Base-by-base conservation (phyloP, 176 grass and related monocot species). In the Carex parvula region DNA sequence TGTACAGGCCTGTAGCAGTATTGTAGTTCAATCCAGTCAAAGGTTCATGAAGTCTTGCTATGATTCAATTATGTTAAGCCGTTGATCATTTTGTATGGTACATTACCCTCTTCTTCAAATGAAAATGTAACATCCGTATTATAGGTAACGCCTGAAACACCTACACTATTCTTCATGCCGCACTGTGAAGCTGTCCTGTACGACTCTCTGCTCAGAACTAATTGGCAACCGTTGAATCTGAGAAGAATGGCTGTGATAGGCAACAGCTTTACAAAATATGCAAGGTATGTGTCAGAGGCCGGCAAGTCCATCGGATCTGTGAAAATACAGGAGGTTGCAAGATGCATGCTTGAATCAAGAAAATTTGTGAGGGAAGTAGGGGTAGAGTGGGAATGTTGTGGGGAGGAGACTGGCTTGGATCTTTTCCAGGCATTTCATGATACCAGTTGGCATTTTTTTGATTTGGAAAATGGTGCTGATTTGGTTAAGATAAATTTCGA, bases 371-470 rank as follows among this genome's bases (percentile, higher is more conserved):
- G 59, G 82, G 92, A 98, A 90, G 57, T 93, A 84, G 53, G 60
- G 42, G 15, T 89, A 24, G 90, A 88, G 56, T 64, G 86, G 88
- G 41, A 81, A 30, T 24, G 22, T 15, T 26, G 33, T 60, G 15
- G 6, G 84, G 92, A 85, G 79, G 20, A 54, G 8, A 87, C 87
- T 0, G 90, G 88, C 5, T 91, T 88, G 56, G 85, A 86, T 35
- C 86, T 91, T 52, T 10, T 59, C 74, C 86, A 80, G 50, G 87
- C 95, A 2, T 94, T 94, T 79, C 90, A 93, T 84, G 89, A 98
- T 73, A 98, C 92, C 8, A 91, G 92, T 85, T 98, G 95, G 92
- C 95, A 98, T 88, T 94, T 98, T 86, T 98, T 98, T 5, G 67
- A 91, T 26, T 82, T 90, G 71, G 81, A 88, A 15, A 62, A 88